Conservation (phyloP, 1,139 yeast species). For the Taphrina sp. region DNA sequence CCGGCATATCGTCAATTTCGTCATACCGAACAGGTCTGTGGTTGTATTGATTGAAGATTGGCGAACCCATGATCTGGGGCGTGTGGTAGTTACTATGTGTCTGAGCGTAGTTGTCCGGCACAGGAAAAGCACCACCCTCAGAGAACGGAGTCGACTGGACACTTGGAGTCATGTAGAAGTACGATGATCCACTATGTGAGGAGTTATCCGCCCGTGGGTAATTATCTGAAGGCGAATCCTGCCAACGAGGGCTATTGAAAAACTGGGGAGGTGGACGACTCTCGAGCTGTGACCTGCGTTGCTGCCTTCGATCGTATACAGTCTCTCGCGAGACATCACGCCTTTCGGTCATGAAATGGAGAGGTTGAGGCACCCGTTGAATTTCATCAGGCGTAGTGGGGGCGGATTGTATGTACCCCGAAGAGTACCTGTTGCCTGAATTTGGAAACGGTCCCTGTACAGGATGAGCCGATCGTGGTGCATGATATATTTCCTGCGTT, state of each 20-base stretch:
- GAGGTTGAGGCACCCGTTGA: background rate
- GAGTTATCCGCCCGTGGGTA: background rate
- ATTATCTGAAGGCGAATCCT: background rate
- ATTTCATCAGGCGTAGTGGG: slow-evolving; percentile 8
- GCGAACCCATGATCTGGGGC: slow-evolving; percentile 13
- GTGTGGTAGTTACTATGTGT: background rate
- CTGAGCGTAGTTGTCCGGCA: slow-evolving; percentile 7
- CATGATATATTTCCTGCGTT: background rate
- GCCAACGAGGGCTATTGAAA: slow-evolving; percentile 3
- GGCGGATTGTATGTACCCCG: background rate
- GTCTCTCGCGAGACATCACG: background rate
- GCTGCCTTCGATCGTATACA: background rate
- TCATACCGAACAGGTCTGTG: slow-evolving; percentile 8
- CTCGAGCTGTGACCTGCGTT: slow-evolving; percentile 4
- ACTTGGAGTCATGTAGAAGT: slow-evolving; percentile 22
- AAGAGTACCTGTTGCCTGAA: background rate
- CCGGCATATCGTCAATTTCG: slow-evolving; percentile 27
- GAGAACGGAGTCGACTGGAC: slow-evolving; percentile 26
- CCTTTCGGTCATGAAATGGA: background rate
- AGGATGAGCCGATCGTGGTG: slow-evolving; percentile 12
- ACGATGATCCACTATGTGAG: slow-evolving; percentile 8
- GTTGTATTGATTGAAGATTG: slow-evolving; percentile 8
- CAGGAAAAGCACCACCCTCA: slow-evolving; percentile 24
- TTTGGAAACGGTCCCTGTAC: slow-evolving; percentile 8
- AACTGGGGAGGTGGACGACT: background rate